Base-by-base conservation (phyloP, 805 yeast genomes). In the Sugiyamaella americana region DNA sequence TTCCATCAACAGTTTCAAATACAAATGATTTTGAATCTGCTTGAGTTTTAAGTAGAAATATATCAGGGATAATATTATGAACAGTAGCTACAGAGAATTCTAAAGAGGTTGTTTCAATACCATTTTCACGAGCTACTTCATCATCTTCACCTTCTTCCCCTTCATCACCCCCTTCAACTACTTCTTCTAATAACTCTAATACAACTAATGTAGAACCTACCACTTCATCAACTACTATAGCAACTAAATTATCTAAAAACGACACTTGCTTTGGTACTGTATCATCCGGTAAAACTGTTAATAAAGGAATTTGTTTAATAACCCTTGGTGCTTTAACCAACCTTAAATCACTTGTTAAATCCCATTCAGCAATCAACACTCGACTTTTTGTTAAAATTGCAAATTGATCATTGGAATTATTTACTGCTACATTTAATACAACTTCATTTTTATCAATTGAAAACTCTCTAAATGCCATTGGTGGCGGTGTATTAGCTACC, bases 401-500 rank as follows among this genome's bases (percentile, higher is more conserved):
- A 57, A 76, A 75, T 3, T 61, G 53, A 44, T 74, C 76, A 61
- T 84, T 87, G 8, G 78, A 69, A 43, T 73, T 64, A 51, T 82
- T 76, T 3, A 80, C 76, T 0, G 95, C 84, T 37, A 78, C 75
- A 57, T 84, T 87, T 18, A 72, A 62, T 5, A 87, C 78, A 47
- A 77, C 77, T 1, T 68, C 70, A 13, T 26, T 26, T 13, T 26
- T 26, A 5, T 70, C 71, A 10, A 79, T 67, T 6, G 73, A 76
- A 43, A 87, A 64, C 41, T 80, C 85, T 48, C 94, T 74, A 59
- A 74, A 82, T 20, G 86, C 75, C 60, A 87, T 79, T 37, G 99
- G 99, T 0, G 99, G 99, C 2, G 99, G 99, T 8, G 87, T 91
- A 60, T 82, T 87, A 1, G 96, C 95, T 24, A 81, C 61, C 1